A percentile compares a stretch with the other conserved stretches of the same genome.
phyloP scores from a whole-genome alignment of 1,284 basidiomycete genomes.

The Exsudoporus floridanus region DNA sequence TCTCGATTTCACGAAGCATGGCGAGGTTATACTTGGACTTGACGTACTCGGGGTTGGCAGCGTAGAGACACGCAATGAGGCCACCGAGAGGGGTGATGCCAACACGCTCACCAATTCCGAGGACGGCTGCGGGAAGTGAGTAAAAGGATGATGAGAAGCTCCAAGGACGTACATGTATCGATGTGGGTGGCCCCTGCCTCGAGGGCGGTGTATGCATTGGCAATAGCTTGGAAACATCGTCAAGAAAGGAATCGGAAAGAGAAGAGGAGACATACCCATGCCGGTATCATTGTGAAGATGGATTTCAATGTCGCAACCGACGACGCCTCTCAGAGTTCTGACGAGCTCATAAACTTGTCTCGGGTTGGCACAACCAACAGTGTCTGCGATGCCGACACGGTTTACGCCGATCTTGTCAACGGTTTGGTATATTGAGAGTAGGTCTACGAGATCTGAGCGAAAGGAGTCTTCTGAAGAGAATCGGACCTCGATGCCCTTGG shows the following conservation, averaged over 20 bases:
- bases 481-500: conserved; percentile 98
- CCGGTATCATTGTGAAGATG: conserved; percentile 99
- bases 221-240: conserved; percentile 70
- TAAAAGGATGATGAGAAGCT: not conserved
- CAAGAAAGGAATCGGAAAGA: not conserved
- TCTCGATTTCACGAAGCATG: conserved; percentile 98
- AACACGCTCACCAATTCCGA: conserved; percentile 99
- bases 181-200: conserved; percentile 99
- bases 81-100: conserved; percentile 98
- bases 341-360: conserved; percentile 99
- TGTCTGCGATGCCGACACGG: conserved; percentile 99
- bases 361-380: conserved; percentile 98
- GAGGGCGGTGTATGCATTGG: conserved; percentile 97
- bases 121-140: conserved; percentile 53
- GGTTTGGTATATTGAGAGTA: conserved; percentile 98
- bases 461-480: conserved; percentile 99
- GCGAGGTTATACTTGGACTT: conserved; percentile 98
- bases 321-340: conserved; percentile 92
- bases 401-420: conserved; percentile 99
- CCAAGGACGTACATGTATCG: conserved; percentile 75
- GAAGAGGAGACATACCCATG: conserved; percentile 53
- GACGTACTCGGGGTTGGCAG: conserved; percentile 97
- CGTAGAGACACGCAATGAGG: conserved; percentile 95
- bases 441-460: conserved; percentile 98
- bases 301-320: conserved; percentile 95